Percentiles rank a stretch among this genome's conserved stretches.
Conservation (phyloP, 441 rosid species). For the Syzygium syzygioides region DNA sequence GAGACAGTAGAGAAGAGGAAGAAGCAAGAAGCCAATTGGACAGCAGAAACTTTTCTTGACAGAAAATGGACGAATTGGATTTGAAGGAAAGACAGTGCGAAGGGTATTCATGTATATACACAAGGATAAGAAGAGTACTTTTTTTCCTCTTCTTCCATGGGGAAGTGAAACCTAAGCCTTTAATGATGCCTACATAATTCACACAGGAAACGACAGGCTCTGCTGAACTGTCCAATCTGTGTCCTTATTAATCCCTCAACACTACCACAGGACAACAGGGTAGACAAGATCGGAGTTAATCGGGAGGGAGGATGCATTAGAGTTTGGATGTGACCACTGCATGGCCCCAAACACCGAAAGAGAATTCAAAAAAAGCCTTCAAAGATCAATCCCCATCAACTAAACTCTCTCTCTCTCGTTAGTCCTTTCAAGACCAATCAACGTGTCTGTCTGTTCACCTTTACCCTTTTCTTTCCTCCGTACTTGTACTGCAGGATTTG, state of each 20-base stretch:
- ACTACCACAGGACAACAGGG: background rate
- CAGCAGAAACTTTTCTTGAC: constrained; percentile 6
- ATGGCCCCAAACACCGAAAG: constrained; percentile 12
- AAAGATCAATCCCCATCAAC: constrained; percentile 14
- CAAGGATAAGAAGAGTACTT: background rate
- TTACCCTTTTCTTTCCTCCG: background rate
- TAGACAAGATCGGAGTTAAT: constrained; percentile 1
- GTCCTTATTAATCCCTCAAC: background rate
- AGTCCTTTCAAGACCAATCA: background rate
- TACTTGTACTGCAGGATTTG: background rate
- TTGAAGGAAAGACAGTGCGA: background rate
- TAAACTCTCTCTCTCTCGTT: background rate
- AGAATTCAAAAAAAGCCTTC: background rate
- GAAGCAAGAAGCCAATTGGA: constrained; percentile 29
- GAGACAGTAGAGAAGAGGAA: background rate
- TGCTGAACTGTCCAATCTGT: constrained; percentile 2
- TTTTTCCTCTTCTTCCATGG: background rate
- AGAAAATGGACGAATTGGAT: constrained; percentile 22
- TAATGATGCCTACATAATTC: background rate
- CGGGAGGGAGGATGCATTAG: background rate
- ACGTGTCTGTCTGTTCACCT: background rate
- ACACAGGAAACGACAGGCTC: background rate
- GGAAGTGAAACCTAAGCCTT: background rate
- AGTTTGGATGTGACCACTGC: constrained; percentile 31
- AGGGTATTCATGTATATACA: background rate